Conservation (phyloP, 371 early-diverging fungal species). For the Coemansia sp. region DNA sequence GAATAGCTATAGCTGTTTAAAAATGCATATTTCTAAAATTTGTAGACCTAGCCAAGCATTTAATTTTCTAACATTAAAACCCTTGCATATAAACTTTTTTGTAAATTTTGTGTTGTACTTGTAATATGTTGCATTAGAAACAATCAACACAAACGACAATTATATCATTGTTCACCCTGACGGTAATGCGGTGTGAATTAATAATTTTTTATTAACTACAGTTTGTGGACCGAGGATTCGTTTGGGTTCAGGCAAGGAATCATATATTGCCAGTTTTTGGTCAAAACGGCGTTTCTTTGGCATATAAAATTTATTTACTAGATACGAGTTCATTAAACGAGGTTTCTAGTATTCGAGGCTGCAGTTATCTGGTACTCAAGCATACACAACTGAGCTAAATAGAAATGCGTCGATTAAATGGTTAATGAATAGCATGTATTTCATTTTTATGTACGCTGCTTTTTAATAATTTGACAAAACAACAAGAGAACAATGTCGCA, state of each 20-base stretch:
- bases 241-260: conserved; percentile 19
- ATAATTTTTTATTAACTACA: conserved; percentile 17
- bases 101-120: neutral
- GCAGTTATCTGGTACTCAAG: conserved; percentile 24
- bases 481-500: neutral
- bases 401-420: neutral
- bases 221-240: conserved; percentile 34
- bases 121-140: conserved; percentile 3
- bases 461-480: neutral
- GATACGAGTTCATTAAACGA: conserved; percentile 12
- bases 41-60: too few relatives aligned
- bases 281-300: neutral
- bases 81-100: too few relatives aligned
- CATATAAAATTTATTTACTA: conserved; percentile 26
- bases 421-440: neutral
- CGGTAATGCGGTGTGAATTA: conserved; percentile 27
- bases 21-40: too few relatives aligned
- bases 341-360: conserved; percentile 40
- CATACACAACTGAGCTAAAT: neutral
- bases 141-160: conserved; percentile 39
- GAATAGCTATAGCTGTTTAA: too few relatives aligned
- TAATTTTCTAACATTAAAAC: too few relatives aligned
- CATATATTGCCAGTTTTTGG: conserved; percentile 26
- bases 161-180: conserved; percentile 28
- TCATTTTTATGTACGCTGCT: neutral